These are phyloP conservation scores for Brassica juncea DNA, from an alignment of 345 rosid genomes.

Conservation along the genomic window DNA sequence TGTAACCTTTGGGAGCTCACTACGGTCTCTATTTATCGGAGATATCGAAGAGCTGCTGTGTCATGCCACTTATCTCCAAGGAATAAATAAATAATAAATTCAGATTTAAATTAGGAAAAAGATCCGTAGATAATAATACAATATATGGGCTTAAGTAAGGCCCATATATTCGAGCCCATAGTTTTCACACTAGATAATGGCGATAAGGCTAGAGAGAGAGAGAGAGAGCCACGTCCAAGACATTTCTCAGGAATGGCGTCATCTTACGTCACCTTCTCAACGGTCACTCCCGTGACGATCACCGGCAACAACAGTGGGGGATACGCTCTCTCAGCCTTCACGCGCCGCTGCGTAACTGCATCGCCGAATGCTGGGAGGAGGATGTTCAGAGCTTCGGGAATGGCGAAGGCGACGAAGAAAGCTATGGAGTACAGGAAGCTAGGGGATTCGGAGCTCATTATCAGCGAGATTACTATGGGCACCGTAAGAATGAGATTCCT, in stretches of 20 bases:
- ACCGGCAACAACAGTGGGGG: neutral
- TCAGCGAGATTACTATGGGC: conserved; percentile 79
- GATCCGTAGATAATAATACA: neutral
- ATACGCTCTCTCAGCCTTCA: neutral
- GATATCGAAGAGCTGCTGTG: neutral
- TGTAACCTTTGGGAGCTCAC: neutral
- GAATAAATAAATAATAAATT: neutral
- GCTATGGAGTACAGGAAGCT: conserved; percentile 71
- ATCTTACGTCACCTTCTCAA: conserved; percentile 30
- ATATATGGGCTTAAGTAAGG: neutral
- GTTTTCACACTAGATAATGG: neutral
- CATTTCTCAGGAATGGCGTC: conserved; percentile 40
- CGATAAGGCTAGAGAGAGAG: conserved; percentile 25
- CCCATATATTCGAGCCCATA: conserved; percentile 21
- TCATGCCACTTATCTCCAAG: neutral
- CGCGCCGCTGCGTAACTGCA: conserved; percentile 10
- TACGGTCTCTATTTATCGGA: neutral
- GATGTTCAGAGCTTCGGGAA: conserved; percentile 28
- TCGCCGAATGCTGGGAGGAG: conserved; percentile 26
- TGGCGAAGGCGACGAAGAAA: conserved; percentile 47
- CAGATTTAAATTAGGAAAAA: neutral
- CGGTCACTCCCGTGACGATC: conserved; percentile 25
- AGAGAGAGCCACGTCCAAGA: conserved; percentile 13
- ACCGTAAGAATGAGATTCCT: conserved; percentile 57
- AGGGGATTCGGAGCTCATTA: conserved; percentile 74